Conservation (phyloP, 2,329 filamentous ascomycete genomes). For the Pestalotiopsis sp. region DNA sequence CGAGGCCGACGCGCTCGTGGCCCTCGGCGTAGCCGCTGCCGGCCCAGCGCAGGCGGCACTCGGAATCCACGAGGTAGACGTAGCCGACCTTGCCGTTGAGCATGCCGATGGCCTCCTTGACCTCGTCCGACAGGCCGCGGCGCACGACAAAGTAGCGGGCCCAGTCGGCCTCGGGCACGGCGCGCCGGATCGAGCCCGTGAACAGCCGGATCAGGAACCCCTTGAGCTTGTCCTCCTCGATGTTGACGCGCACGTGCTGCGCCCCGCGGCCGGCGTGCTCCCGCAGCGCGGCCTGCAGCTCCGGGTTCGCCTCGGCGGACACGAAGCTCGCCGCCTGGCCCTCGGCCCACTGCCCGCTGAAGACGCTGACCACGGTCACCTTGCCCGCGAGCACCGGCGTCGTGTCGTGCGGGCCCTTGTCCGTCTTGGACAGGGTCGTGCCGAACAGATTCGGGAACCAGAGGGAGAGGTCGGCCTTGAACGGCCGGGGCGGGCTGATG, state of each 20-base stretch:
- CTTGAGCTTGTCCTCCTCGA: conserved; percentile 78
- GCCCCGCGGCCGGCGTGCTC: conserved; percentile 48
- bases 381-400: conserved; percentile 73
- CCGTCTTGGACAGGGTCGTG: conserved; percentile 65
- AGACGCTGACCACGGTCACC: conserved; percentile 77
- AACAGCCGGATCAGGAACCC: conserved; percentile 59
- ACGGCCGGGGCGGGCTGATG: conserved; percentile 78
- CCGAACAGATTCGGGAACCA: conserved; percentile 94
- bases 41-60: conserved; percentile 92
- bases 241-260: conserved; percentile 84
- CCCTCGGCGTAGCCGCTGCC: conserved; percentile 71
- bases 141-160: conserved; percentile 62
- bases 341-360: conserved; percentile 84
- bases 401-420: conserved; percentile 61
- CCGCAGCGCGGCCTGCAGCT: conserved; percentile 62
- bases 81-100: conserved; percentile 93
- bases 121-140: conserved; percentile 58
- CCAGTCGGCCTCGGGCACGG: conserved; percentile 54
- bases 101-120: conserved; percentile 65
- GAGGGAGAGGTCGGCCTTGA: conserved; percentile 77
- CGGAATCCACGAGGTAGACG: conserved; percentile 83
- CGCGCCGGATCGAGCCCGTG: conserved; percentile 50
- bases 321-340: conserved; percentile 75
- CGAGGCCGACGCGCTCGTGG: conserved; percentile 66
- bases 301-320: conserved; percentile 64